A percentile compares a stretch with the other conserved stretches of the same genome.
phyloP scores from a whole-genome alignment of 2,329 filamentous ascomycete genomes.

The Cladorrhinum sp. region DNA sequence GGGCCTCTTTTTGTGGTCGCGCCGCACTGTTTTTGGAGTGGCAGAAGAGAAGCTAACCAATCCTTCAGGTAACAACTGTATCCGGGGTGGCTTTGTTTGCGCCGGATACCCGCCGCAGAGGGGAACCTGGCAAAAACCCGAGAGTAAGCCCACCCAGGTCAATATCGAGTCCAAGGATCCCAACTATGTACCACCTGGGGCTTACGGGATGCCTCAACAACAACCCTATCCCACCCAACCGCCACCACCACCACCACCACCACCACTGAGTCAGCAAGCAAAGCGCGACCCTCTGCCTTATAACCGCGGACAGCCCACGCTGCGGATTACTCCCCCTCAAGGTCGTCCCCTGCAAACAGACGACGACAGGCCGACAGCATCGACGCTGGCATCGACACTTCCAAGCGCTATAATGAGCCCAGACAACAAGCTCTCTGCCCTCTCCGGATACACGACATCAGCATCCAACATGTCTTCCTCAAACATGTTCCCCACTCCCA shows the following conservation, averaged over 20 bases:
- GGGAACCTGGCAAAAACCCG: conserved; percentile 74
- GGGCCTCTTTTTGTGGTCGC: conserved; percentile 19
- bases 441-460: conserved; percentile 48
- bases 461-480: conserved; percentile 35
- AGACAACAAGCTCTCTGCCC: conserved; percentile 59
- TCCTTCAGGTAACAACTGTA: conserved; percentile 74
- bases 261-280: not conserved
- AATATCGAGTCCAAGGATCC: conserved; percentile 82
- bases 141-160: conserved; percentile 64
- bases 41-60: conserved; percentile 13
- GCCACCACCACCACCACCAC: conserved; percentile 34
- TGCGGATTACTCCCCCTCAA: conserved; percentile 62
- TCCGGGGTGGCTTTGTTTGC: conserved; percentile 85
- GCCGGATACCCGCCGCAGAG: conserved; percentile 84
- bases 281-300: conserved; percentile 57
- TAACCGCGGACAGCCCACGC: conserved; percentile 57
- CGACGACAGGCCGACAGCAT: conserved; percentile 46
- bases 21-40: conserved; percentile 3
- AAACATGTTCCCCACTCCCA: conserved; percentile 59
- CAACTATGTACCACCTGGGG: conserved; percentile 57
- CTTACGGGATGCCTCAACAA: conserved; percentile 59
- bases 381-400: conserved; percentile 54
- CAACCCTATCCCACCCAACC: conserved; percentile 29
- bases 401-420: conserved; percentile 58
- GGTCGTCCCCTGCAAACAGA: conserved; percentile 53